Evolutionary conservation across 1,284 basidiomycete species (phyloP), one percentile per base, ranked within the genome.

Genomic region (Irpex sp.): DNA sequence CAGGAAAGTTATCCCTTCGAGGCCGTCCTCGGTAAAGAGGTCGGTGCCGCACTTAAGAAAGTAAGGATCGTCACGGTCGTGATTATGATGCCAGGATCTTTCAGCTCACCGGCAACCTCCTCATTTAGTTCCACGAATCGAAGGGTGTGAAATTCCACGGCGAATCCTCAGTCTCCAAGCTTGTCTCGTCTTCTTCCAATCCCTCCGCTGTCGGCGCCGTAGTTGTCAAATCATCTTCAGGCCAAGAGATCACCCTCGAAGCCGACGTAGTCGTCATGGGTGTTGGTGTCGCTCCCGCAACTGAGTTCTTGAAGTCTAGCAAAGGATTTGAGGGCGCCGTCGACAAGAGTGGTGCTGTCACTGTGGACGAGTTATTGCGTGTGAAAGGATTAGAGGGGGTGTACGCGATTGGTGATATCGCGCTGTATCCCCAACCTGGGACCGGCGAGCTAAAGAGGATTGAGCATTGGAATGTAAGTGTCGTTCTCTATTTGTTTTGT

Each of bases 371-470:
- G 71, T 87, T 85, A 68, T 77, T 97, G 59, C 81, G 85, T 57
- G 90, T 97, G 17, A 80, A 86, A 76, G 85, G 70, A 15, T 73
- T 84, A 65, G 70, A 82, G 69, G 74, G 74, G 9, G 85, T 97
- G 5, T 98, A 86, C 73, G 96, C 96, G 4, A 86, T 97, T 63
- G 96, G 94, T 58, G 95, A 97, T 77, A 96, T 97, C 70, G 94
- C 94, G 0, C 82, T 87, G 61, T 94, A 92, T 73, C 90, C 92
- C 3, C 88, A 92, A 70, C 76, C 77, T 36, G 79, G 79, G 9
- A 76, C 74, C 2, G 86, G 86, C 3, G 81, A 81, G 58, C 72
- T 78, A 64, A 78, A 79, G 59, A 78, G 94, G 52, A 90, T 96
- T 66, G 95, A 97, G 77, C 95, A 97, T 76, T 97, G 94, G 94